Conservation (phyloP, 2,329 filamentous ascomycete genomes). For the Waltergamsia citrina region DNA sequence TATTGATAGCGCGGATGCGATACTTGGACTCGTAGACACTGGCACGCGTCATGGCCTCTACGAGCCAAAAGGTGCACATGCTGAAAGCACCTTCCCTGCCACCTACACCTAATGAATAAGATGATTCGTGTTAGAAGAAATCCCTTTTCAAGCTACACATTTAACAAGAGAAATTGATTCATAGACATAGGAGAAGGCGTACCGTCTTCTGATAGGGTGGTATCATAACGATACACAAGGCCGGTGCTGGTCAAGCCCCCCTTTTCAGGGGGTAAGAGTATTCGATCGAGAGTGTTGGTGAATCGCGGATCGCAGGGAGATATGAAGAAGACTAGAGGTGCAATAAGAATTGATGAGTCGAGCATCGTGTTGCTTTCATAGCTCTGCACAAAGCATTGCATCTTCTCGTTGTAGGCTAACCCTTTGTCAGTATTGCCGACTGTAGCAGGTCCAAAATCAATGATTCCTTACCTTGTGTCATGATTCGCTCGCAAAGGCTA, state of each 20-base stretch:
- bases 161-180: too few relatives aligned
- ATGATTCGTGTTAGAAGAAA: too few relatives aligned
- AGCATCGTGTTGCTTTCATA: constrained; percentile 63
- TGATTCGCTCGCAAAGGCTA: constrained; percentile 62
- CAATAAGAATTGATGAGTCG: constrained; percentile 67
- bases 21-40: constrained; percentile 57
- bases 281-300: constrained; percentile 60
- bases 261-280: constrained; percentile 63
- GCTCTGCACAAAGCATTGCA: constrained; percentile 65
- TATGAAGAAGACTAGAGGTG: constrained; percentile 72
- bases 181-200: constrained; percentile 12
- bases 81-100: constrained; percentile 68
- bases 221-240: constrained; percentile 68
- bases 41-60: constrained; percentile 67
- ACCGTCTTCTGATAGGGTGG: constrained; percentile 60
- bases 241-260: constrained; percentile 68
- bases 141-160: too few relatives aligned
- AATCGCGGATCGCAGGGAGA: constrained; percentile 70
- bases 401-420: constrained; percentile 57
- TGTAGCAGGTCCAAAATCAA: too few relatives aligned
- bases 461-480: constrained; percentile 49
- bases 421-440: constrained; percentile 1
- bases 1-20: constrained; percentile 48
- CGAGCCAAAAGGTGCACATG: constrained; percentile 79
- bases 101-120: constrained; percentile 47